Percentiles rank a stretch among this genome's conserved stretches.
phyloP scores from a whole-genome alignment of 75 land plant genomes.

The Picea sitchensis region DNA sequence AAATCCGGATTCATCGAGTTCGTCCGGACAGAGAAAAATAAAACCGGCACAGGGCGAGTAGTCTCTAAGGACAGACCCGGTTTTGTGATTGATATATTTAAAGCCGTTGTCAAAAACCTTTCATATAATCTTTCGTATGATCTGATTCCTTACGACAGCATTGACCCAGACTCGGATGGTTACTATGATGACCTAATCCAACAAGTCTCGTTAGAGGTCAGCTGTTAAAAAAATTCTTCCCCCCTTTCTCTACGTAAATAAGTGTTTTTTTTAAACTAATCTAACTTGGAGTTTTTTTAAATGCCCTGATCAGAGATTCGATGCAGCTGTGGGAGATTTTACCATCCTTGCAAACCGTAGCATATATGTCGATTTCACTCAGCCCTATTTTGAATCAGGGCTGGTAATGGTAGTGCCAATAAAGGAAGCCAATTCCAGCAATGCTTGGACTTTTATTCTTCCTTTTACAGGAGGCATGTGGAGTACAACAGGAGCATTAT shows the following conservation, averaged over 20 bases:
- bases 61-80: neutral
- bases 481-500: constrained; percentile 32
- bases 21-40: constrained; percentile 11
- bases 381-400: constrained; percentile 64
- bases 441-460: constrained; percentile 48
- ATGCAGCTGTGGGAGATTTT: constrained; percentile 71
- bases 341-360: constrained; percentile 55
- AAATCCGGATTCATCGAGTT: constrained; percentile 31
- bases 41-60: too few relatives aligned
- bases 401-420: constrained; percentile 45
- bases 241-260: neutral
- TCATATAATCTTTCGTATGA: constrained; percentile 32
- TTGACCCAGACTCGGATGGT: constrained; percentile 56
- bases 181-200: constrained; percentile 38
- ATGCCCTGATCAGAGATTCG: constrained; percentile 33
- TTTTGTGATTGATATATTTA: constrained; percentile 45
- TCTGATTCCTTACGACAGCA: constrained; percentile 29
- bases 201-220: constrained; percentile 22
- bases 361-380: constrained; percentile 60
- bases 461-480: constrained; percentile 52
- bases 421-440: constrained; percentile 14
- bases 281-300: neutral
- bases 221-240: neutral
- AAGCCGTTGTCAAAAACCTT: constrained; percentile 16
- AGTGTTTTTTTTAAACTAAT: neutral